Conservation (phyloP, 768 basidiomycete genomes). For the Termitomyces eurrhizus region DNA sequence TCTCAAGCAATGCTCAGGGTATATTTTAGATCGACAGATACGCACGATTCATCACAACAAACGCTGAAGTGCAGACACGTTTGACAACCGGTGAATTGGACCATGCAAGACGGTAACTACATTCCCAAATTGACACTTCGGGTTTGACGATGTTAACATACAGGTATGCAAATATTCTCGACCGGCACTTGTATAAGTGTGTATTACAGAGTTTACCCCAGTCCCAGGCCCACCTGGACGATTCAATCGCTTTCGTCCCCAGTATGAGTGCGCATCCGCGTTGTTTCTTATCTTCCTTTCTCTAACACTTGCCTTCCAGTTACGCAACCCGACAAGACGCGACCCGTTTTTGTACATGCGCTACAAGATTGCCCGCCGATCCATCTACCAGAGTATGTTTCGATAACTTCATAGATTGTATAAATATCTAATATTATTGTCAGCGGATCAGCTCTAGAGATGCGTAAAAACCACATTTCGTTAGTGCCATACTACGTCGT, state of each 20-base stretch:
- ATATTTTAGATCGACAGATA: constrained; percentile 76
- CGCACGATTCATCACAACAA: constrained; percentile 72
- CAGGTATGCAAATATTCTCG: constrained; percentile 75
- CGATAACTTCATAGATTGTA: not conserved
- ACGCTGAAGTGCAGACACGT: constrained; percentile 68
- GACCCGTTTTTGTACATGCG: constrained; percentile 81
- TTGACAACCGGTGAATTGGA: constrained; percentile 81
- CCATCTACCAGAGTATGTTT: constrained; percentile 63
- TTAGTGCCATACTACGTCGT: constrained; percentile 74
- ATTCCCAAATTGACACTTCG: not conserved
- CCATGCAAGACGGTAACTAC: constrained; percentile 66
- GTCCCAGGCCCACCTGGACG: constrained; percentile 72
- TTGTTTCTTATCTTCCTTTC: constrained; percentile 8
- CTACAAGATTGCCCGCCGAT: constrained; percentile 64
- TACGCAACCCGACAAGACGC: constrained; percentile 67
- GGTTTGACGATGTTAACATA: not conserved
- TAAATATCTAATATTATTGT: not conserved
- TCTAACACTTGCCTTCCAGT: constrained; percentile 40
- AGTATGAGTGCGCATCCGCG: constrained; percentile 59
- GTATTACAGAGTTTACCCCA: constrained; percentile 83
- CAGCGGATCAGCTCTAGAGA: constrained; percentile 66
- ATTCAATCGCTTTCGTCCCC: constrained; percentile 64
- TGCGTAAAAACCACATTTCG: constrained; percentile 81
- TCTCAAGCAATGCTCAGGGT: constrained; percentile 21
- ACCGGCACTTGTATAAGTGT: constrained; percentile 73